Evolutionary conservation across 805 yeast species (phyloP).

Genomic region (Cyberlindnera misumaiensis): DNA sequence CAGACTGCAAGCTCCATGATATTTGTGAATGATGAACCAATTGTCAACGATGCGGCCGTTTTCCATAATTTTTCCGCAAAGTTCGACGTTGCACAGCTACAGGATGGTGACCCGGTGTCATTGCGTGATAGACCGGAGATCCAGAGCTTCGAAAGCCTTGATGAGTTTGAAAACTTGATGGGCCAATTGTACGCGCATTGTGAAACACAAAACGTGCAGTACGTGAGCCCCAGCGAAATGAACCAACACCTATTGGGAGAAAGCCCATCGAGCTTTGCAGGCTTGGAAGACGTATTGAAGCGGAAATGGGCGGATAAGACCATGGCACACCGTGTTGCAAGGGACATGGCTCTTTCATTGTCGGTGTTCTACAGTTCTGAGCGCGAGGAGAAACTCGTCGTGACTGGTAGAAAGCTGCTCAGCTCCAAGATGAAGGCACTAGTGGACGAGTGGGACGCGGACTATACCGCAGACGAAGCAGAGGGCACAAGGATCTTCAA

Average conservation of each 20-base stretch:
- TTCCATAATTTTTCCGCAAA: slow-evolving; percentile 15
- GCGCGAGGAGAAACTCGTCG: slow-evolving; percentile 3
- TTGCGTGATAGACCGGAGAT: slow-evolving; percentile 18
- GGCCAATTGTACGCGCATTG: slow-evolving; percentile 28
- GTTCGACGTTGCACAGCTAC: slow-evolving; percentile 4
- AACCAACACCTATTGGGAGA: not conserved
- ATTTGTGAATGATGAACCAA: not conserved
- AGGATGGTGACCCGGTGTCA: slow-evolving; percentile 3
- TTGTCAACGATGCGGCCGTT: slow-evolving; percentile 4
- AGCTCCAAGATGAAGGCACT: slow-evolving; percentile 2
- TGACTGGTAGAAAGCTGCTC: not conserved
- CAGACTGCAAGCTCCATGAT: slow-evolving; percentile 5
- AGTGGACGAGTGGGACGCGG: slow-evolving; percentile 18
- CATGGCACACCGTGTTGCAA: slow-evolving; percentile 6
- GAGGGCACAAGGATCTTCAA: slow-evolving; percentile 1
- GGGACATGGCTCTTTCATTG: slow-evolving; percentile 12
- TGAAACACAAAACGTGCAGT: slow-evolving; percentile 18
- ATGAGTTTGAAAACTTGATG: slow-evolving; percentile 34
- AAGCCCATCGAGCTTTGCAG: not conserved
- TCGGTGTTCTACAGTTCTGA: slow-evolving; percentile 7
- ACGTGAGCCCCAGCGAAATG: not conserved
- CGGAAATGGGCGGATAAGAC: slow-evolving; percentile 9
- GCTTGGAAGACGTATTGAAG: slow-evolving; percentile 3
- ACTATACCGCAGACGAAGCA: slow-evolving; percentile 9
- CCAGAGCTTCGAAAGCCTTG: slow-evolving; percentile 21